Evolutionary conservation across 768 basidiomycete species (phyloP).

Genomic region (Calocybe indica): DNA sequence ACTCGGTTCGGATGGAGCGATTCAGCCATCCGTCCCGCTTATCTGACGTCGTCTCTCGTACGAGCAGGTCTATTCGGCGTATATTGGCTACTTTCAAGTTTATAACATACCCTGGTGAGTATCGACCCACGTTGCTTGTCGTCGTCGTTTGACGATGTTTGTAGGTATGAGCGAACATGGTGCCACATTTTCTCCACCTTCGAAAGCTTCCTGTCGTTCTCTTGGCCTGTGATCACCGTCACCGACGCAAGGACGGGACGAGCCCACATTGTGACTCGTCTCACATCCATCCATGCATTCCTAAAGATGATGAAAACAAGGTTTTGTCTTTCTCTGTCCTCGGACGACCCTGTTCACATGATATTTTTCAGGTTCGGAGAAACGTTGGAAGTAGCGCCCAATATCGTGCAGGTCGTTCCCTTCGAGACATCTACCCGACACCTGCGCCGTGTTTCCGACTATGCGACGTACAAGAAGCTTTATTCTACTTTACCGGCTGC

Average conservation of each 20-base stretch:
- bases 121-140: background rate
- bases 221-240: conserved; percentile 77
- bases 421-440: conserved; percentile 67
- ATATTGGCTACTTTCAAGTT: background rate
- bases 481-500: conserved; percentile 68
- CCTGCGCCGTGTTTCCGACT: conserved; percentile 65
- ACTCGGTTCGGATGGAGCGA: conserved; percentile 50
- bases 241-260: conserved; percentile 68
- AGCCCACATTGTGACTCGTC: conserved; percentile 76
- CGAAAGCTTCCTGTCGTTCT: conserved; percentile 73
- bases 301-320: conserved; percentile 83
- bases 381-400: conserved; percentile 64
- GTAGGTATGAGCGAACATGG: conserved; percentile 79
- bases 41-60: conserved; percentile 4
- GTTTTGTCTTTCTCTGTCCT: conserved; percentile 22
- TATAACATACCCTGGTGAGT: background rate
- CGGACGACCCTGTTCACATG: background rate
- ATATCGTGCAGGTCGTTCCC: conserved; percentile 61
- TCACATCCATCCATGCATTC: conserved; percentile 66
- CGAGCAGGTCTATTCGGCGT: conserved; percentile 44
- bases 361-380: conserved; percentile 60
- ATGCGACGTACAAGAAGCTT: conserved; percentile 61
- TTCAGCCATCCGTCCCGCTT: background rate
- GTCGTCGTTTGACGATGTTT: background rate
- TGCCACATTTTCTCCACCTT: conserved; percentile 74